Percentiles rank a stretch among this genome's conserved stretches.
These are phyloP conservation scores for Colletotrichum euphorbiae DNA, from an alignment of 2,329 filamentous ascomycete species.

Conservation along the genomic window DNA sequence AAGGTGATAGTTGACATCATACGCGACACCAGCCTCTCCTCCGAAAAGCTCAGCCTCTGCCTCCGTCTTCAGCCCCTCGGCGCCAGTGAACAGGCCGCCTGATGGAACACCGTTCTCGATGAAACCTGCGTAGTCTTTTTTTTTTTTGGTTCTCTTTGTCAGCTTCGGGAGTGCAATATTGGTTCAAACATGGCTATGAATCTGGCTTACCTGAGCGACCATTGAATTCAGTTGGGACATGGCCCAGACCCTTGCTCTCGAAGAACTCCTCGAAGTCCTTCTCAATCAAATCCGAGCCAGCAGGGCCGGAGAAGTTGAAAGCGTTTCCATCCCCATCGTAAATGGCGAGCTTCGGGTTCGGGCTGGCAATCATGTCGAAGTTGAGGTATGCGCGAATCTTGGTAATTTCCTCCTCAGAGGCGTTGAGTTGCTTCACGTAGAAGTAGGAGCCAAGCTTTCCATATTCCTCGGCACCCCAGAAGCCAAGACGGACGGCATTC, in stretches of 20 bases:
- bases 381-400: conserved; percentile 67
- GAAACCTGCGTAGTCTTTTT: conserved; percentile 73
- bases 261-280: conserved; percentile 69
- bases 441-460: conserved; percentile 61
- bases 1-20: conserved; percentile 60
- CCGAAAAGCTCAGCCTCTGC: conserved; percentile 71
- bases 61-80: conserved; percentile 71
- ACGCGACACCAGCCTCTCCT: conserved; percentile 65
- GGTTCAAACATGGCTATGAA: too few species aligned
- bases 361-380: conserved; percentile 66
- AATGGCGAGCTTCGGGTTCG: conserved; percentile 64
- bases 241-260: conserved; percentile 58
- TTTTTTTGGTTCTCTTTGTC: too few species aligned
- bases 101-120: conserved; percentile 73
- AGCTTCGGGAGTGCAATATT: too few species aligned
- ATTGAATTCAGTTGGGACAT: conserved; percentile 72
- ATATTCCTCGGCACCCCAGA: conserved; percentile 65
- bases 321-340: conserved; percentile 72
- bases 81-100: conserved; percentile 77
- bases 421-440: conserved; percentile 58
- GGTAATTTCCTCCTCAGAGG: conserved; percentile 56
- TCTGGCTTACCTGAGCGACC: conserved; percentile 59
- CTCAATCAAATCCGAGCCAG: conserved; percentile 70
- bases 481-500: conserved; percentile 62
- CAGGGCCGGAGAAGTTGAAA: conserved; percentile 65